Evolutionary conservation across 345 rosid genomes (phyloP).

Genomic region (Rhodamnia argentea): DNA sequence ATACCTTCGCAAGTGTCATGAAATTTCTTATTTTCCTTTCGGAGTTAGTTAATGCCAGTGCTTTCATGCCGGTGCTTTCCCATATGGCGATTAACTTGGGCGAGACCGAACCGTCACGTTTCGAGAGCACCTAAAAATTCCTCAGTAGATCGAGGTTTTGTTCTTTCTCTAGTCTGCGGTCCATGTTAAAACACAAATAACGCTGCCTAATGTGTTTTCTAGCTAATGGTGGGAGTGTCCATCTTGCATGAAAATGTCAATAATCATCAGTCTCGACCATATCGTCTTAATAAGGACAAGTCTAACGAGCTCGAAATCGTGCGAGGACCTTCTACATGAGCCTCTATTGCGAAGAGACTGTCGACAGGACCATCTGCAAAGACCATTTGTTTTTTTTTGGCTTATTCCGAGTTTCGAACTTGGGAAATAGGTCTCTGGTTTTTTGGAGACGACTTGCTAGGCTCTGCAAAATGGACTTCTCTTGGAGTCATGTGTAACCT

Average conservation of each 20-base stretch:
- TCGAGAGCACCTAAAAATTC: neutral
- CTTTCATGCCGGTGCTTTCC: too few species aligned
- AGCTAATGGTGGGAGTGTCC: neutral
- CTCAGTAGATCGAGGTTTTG: neutral
- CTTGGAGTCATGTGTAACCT: too few species aligned
- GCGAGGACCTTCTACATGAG: neutral
- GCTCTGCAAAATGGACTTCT: neutral
- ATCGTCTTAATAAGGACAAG: neutral
- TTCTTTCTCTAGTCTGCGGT: neutral
- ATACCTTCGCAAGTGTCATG: neutral
- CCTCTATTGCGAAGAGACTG: neutral
- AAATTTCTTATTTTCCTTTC: neutral
- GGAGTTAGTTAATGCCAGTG: neutral
- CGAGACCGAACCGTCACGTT: rapidly evolving
- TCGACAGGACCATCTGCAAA: neutral
- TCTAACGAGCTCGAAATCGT: neutral
- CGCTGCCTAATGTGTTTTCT: neutral
- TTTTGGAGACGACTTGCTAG: neutral
- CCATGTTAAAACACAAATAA: neutral
- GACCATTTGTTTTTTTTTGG: neutral
- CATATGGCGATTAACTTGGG: too few species aligned
- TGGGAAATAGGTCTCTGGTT: neutral
- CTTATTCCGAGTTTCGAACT: neutral
- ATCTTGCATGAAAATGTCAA: neutral
- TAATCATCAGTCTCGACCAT: neutral